Conservation (phyloP, 1,139 yeast genomes). For the Chernovozyma sophiae-reginae region DNA sequence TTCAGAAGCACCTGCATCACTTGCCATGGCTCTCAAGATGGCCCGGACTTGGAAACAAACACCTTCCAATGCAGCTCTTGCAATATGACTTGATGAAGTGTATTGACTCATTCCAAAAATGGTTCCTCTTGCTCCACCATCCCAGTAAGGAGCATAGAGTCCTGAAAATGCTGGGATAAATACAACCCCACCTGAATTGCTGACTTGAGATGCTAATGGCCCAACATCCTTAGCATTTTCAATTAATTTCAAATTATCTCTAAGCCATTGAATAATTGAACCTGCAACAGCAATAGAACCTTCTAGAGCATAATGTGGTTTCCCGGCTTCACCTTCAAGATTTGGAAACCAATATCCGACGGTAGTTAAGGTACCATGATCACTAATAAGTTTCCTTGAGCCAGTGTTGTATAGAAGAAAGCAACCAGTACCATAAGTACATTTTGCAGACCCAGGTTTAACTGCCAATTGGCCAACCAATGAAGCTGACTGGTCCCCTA, state of each 20-base stretch:
- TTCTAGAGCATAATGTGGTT: slow-evolving; percentile 86
- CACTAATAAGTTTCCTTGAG: slow-evolving; percentile 54
- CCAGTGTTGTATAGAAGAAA: slow-evolving; percentile 90
- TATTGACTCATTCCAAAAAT: slow-evolving; percentile 90
- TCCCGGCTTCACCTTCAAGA: slow-evolving; percentile 44
- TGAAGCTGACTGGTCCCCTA: slow-evolving; percentile 95
- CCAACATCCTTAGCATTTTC: slow-evolving; percentile 85
- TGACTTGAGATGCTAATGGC: slow-evolving; percentile 79
- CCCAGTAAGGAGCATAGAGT: slow-evolving; percentile 95
- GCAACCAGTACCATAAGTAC: slow-evolving; percentile 98
- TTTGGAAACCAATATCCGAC: slow-evolving; percentile 86
- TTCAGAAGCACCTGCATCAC: slow-evolving; percentile 63
- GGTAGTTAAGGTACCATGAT: slow-evolving; percentile 84
- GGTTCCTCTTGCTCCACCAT: slow-evolving; percentile 87
- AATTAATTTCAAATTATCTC: slow-evolving; percentile 84
- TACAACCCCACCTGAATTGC: slow-evolving; percentile 85
- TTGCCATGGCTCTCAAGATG: slow-evolving; percentile 84
- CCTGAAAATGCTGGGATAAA: slow-evolving; percentile 96
- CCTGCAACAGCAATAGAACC: slow-evolving; percentile 98
- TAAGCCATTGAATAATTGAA: slow-evolving; percentile 88
- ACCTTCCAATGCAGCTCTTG: slow-evolving; percentile 93
- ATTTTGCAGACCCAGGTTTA: slow-evolving; percentile 80
- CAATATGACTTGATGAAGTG: slow-evolving; percentile 82
- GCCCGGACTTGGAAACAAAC: slow-evolving; percentile 93
- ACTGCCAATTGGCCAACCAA: slow-evolving; percentile 90